A percentile compares a stretch with the other conserved stretches of the same genome.
Conservation (phyloP, 257 asterid genomes). For the Parsonsia alboflavescens region DNA sequence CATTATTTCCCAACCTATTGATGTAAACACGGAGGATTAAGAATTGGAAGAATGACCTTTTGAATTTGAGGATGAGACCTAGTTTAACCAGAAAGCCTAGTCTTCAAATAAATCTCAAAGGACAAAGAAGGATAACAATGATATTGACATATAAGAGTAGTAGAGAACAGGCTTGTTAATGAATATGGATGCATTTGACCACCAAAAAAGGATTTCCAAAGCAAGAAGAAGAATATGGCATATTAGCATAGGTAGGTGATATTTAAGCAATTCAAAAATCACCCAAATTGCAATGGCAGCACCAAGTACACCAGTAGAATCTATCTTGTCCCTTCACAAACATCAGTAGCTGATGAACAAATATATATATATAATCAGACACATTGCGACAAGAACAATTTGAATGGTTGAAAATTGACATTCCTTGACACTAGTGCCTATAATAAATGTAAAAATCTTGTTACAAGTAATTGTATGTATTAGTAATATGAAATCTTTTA, state of each 20-base stretch:
- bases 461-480: too few relatives aligned
- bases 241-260: constrained; percentile 72
- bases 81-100: constrained; percentile 21
- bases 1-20: too few relatives aligned
- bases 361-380: not conserved
- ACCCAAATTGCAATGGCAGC: constrained; percentile 83
- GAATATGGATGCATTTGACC: constrained; percentile 78
- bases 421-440: too few relatives aligned
- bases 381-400: too few relatives aligned
- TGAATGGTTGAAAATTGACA: too few relatives aligned
- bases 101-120: too few relatives aligned
- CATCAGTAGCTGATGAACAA: constrained; percentile 69
- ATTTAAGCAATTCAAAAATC: constrained; percentile 82
- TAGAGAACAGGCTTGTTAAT: constrained; percentile 56
- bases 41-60: constrained; percentile 49
- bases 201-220: constrained; percentile 62
- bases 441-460: too few relatives aligned
- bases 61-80: constrained; percentile 87
- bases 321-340: constrained; percentile 91
- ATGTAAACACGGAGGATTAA: too few relatives aligned
- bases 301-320: constrained; percentile 71
- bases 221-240: constrained; percentile 78
- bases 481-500: too few relatives aligned
- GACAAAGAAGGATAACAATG: not conserved
- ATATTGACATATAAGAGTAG: not conserved